A percentile compares a stretch with the other conserved stretches of the same genome.
Conservation (phyloP, 345 rosid species). For the Anastatica hierochuntica region DNA sequence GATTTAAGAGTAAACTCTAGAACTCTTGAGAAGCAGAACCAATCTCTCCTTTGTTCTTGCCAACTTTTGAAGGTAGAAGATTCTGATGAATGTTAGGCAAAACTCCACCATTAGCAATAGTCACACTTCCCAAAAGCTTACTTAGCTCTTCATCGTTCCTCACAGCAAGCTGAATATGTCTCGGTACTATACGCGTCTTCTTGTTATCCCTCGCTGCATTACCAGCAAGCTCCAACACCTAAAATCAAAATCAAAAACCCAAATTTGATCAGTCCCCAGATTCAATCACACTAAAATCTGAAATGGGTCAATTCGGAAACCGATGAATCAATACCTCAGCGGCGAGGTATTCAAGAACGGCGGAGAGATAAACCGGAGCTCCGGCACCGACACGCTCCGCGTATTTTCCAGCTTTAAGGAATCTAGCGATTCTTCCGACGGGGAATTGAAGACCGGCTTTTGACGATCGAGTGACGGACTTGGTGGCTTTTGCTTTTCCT, state of each 20-base stretch:
- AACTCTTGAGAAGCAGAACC: constrained; percentile 70
- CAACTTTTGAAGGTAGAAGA: constrained; percentile 44
- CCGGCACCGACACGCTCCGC: too few species aligned
- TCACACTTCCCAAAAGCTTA: constrained; percentile 54
- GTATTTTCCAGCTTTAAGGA: constrained; percentile 50
- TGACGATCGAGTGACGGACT: constrained; percentile 47
- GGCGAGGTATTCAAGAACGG: constrained; percentile 73
- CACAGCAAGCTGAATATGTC: constrained; percentile 71
- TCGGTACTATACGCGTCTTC: too few species aligned
- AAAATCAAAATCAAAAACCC: background rate
- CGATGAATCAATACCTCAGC: constrained; percentile 38
- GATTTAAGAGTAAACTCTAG: constrained; percentile 1
- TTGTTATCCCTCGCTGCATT: constrained; percentile 76
- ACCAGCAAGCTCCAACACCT: constrained; percentile 71
- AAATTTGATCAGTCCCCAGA: too few species aligned
- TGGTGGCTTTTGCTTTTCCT: constrained; percentile 47
- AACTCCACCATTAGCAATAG: constrained; percentile 73
- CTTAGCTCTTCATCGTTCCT: constrained; percentile 67
- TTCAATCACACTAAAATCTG: too few species aligned
- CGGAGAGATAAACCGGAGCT: constrained; percentile 64
- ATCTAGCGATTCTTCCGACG: constrained; percentile 68
- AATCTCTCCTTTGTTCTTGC: constrained; percentile 46
- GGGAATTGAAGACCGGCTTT: constrained; percentile 77
- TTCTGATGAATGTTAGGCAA: constrained; percentile 52
- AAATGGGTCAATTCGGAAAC: background rate